phyloP scores from a whole-genome alignment of 2,329 filamentous ascomycete species.

The Pezicula rhizophila region DNA sequence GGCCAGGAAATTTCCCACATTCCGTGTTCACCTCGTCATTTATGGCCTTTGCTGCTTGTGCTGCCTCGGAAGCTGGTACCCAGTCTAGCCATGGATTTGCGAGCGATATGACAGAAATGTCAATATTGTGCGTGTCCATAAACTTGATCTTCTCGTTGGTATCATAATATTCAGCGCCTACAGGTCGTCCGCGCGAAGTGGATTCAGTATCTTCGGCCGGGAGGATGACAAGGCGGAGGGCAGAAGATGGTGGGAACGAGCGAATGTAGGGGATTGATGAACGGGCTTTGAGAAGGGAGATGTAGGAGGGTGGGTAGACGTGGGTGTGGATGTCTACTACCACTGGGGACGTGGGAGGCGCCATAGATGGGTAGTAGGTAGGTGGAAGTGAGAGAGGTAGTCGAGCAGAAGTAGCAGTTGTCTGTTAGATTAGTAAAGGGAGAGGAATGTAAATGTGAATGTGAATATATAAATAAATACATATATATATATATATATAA shows the following conservation, averaged over 20 bases:
- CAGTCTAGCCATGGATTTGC: conserved; percentile 96
- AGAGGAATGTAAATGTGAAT: too few relatives aligned
- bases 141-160: conserved; percentile 76
- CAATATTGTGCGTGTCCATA: conserved; percentile 79
- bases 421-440: background rate
- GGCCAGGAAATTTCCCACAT: conserved; percentile 59
- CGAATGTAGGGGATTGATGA: conserved; percentile 65
- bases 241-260: conserved; percentile 49
- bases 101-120: conserved; percentile 78
- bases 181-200: conserved; percentile 68
- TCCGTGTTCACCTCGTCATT: conserved; percentile 73
- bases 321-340: conserved; percentile 67
- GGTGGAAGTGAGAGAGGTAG: background rate
- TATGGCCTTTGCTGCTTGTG: conserved; percentile 56
- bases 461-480: too few relatives aligned
- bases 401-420: background rate
- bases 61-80: conserved; percentile 54
- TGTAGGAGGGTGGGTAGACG: conserved; percentile 62
- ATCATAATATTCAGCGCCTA: conserved; percentile 78
- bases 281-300: conserved; percentile 53
- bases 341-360: conserved; percentile 33
- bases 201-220: conserved; percentile 48
- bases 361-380: conserved; percentile 25
- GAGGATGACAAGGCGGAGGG: conserved; percentile 62
- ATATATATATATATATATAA: too few relatives aligned